These are phyloP conservation scores for Blastobotrys americana DNA, from an alignment of 805 yeast species.

Conservation along the genomic window DNA sequence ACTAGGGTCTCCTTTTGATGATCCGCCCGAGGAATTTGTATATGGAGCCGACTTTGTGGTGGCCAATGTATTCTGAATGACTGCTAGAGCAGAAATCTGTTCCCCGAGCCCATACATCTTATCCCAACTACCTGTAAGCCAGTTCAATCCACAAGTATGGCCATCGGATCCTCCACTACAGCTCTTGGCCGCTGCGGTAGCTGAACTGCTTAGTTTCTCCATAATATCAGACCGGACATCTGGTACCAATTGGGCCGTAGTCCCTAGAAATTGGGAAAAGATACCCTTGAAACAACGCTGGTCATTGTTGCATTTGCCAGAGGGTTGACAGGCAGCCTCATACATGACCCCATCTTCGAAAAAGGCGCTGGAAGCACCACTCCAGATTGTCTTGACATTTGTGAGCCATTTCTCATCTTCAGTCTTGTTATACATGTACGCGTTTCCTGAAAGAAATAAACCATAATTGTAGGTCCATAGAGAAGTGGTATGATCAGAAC, in stretches of 20 bases:
- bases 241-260: conserved; percentile 68
- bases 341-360: conserved; percentile 51
- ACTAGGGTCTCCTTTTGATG: conserved; percentile 57
- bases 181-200: conserved; percentile 66
- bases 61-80: conserved; percentile 37
- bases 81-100: conserved; percentile 79
- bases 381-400: conserved; percentile 52
- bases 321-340: conserved; percentile 78
- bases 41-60: conserved; percentile 40
- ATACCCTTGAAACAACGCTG: conserved; percentile 91
- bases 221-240: conserved; percentile 32
- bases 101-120: conserved; percentile 78
- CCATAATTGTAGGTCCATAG: conserved; percentile 92
- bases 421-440: conserved; percentile 72
- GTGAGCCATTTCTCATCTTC: conserved; percentile 56
- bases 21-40: conserved; percentile 58
- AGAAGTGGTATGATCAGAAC: conserved; percentile 48
- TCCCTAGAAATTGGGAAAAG: conserved; percentile 64
- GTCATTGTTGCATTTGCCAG: conserved; percentile 65
- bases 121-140: conserved; percentile 67
- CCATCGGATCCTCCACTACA: conserved; percentile 87
- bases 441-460: conserved; percentile 67
- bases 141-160: conserved; percentile 79
- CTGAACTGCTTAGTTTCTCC: conserved; percentile 44
- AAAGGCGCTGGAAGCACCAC: conserved; percentile 35